Base-by-base conservation (phyloP, 2,329 filamentous ascomycete species). In the Periglandula ipomoeae region DNA sequence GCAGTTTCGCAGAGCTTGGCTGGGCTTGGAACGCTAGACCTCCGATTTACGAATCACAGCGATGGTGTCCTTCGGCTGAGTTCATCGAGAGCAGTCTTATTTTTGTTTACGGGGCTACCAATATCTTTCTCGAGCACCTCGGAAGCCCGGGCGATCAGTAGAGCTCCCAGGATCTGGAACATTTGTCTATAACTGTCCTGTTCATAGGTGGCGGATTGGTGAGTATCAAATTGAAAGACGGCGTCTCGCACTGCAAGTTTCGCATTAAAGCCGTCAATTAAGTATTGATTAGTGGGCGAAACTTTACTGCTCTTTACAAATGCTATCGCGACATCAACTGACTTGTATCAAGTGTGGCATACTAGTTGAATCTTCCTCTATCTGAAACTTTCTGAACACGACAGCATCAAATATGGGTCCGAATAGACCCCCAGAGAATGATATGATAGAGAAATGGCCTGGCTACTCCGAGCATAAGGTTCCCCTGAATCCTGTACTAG, bases 1-100 rank as follows among this genome's bases (percentile, higher is more conserved):
- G 91, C 23, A 87, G 86, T 63, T 97, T 95, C 63, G 83, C 86
- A 50, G 87, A 95, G 52, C 77, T 91, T 49, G 91, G 91, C 55
- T 97, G 91, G 91, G 88, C 89, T 0, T 96, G 91, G 91, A 97
- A 97, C 59, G 67, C 90, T 51, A 85, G 86, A 51, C 89, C 89
- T 3, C 73, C 65, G 52, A 59, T 58, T 15, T 52, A 56, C 11
- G 75, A 81, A 17, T 74, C 78, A 55, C 79, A 74, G 22, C 19
- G 19, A 60, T 85, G 84, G 78, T 80, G 80, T 45, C 87, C 86
- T 1, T 87, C 87, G 0, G 89, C 87, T 22, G 91, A 97, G 68
- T 95, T 95, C 58, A 80, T 85, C 44, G 91, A 97, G 66, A 94
- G 88, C 30, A 83, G 85, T 49, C 79, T 95, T 55, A 96, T 97